A percentile compares a stretch with the other conserved stretches of the same genome.
Evolutionary conservation across 2,329 filamentous ascomycete species (phyloP).

Genomic region (Chalara sp.): DNA sequence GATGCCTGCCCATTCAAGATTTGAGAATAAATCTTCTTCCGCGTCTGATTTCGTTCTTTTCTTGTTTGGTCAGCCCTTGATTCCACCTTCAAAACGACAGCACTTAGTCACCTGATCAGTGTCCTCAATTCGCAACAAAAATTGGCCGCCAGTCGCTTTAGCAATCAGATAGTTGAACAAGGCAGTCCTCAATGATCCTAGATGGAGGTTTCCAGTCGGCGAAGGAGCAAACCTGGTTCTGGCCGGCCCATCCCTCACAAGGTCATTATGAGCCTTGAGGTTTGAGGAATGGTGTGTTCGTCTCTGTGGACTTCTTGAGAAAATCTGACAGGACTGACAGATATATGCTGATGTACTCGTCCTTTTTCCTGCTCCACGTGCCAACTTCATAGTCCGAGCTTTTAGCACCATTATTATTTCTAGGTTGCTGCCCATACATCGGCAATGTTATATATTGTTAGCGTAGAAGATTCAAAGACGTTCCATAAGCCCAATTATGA

Average conservation of each 20-base stretch:
- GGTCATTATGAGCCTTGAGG: no score
- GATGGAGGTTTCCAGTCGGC: slow-evolving; percentile 86
- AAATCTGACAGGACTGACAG: no score
- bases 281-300: no score
- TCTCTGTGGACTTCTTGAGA: no score
- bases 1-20: slow-evolving; percentile 82
- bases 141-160: slow-evolving; percentile 79
- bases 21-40: slow-evolving; percentile 68
- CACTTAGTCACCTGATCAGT: slow-evolving; percentile 67
- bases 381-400: no score
- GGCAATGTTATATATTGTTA: no score
- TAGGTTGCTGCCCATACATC: no score
- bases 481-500: no score
- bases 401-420: no score
- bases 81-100: slow-evolving; percentile 1
- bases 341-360: no score
- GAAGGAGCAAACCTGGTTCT: slow-evolving; percentile 91
- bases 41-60: slow-evolving; percentile 76
- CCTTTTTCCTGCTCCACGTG: no score
- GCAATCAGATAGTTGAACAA: slow-evolving; percentile 95
- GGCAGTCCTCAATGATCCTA: slow-evolving; percentile 86
- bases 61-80: slow-evolving; percentile 39
- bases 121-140: slow-evolving; percentile 87
- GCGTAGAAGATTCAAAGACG: no score
- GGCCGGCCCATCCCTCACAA: slow-evolving; percentile 41